Evolutionary conservation across 768 basidiomycete species (phyloP), one percentile per base, ranked within the genome.

Genomic region (Tylopilus balloui): DNA sequence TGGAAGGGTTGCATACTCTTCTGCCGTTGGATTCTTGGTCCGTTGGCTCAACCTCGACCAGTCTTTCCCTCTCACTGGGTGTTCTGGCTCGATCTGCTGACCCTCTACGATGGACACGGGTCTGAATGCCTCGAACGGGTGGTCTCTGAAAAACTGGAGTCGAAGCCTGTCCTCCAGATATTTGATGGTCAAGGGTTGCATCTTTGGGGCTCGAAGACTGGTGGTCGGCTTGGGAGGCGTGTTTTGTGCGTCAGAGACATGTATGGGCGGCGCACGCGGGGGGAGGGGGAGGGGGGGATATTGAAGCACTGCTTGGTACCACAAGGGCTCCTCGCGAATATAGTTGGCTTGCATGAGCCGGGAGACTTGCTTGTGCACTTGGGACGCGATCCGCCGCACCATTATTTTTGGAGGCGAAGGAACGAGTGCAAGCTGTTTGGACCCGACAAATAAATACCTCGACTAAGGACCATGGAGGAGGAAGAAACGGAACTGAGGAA

Each of bases 81-180:
- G 80, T 36, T 78, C 72, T 17, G 74, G 70, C 60, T 78, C 74
- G 42, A 89, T 73, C 15, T 64, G 66, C 17, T 73, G 80, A 14
- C 75, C 76, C 69, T 99, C 96, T 0, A 89, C 80, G 44, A 99
- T 65, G 11, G 79, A 83, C 9, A 75, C 74, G 2, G 92, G 83
- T 36, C 94, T 77, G 69, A 94, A 88, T 2, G 92, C 86, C 71
- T 99, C 94, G 62, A 96, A 96, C 7, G 96, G 93, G 65, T 96
- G 94, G 72, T 99, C 96, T 35, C 76, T 74, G 74, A 94, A 98
- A 76, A 99, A 98, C 65, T 90, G 89, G 47, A 81, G 76, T 29
- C 96, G 83, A 50, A 98, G 73, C 53, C 79, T 75, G 66, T 99
- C 96, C 63, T 95, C 92, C 34, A 87, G 50, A 64, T 93, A 96